Conservation (phyloP, 2,329 filamentous ascomycete species). For the Calycina herbarum region DNA sequence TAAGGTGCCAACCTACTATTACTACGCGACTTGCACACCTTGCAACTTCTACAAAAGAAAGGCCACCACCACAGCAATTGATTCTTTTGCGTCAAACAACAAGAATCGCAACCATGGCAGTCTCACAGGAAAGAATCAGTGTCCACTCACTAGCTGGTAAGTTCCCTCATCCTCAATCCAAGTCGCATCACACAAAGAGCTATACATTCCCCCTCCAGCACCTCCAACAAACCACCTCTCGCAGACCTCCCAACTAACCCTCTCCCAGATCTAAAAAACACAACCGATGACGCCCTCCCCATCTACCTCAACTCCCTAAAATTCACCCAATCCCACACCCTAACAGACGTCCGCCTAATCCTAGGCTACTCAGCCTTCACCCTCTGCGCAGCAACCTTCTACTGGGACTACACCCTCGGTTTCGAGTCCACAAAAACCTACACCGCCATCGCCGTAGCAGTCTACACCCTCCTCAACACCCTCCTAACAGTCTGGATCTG, state of each 20-base stretch:
- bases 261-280: conserved; percentile 84
- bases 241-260: too few species aligned
- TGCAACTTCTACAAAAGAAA: conserved; percentile 8
- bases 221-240: not conserved
- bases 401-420: conserved; percentile 86
- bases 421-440: conserved; percentile 84
- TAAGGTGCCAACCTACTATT: too few species aligned
- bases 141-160: conserved; percentile 37
- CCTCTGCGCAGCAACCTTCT: conserved; percentile 81
- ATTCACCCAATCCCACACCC: conserved; percentile 78
- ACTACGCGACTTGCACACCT: conserved; percentile 7
- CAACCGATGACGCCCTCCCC: conserved; percentile 88
- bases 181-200: not conserved
- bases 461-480: conserved; percentile 79
- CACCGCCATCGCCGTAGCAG: conserved; percentile 74
- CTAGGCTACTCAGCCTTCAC: conserved; percentile 82
- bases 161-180: conserved; percentile 1
- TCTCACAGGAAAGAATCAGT: conserved; percentile 34
- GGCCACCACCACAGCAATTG: conserved; percentile 1
- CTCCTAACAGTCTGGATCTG: conserved; percentile 82
- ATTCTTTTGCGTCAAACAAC: conserved; percentile 1
- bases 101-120: conserved; percentile 30
- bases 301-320: conserved; percentile 89
- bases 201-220: not conserved
- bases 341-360: conserved; percentile 78